Conservation (phyloP, 169 alveolate genomes). For the Amoebophrya sp. region DNA sequence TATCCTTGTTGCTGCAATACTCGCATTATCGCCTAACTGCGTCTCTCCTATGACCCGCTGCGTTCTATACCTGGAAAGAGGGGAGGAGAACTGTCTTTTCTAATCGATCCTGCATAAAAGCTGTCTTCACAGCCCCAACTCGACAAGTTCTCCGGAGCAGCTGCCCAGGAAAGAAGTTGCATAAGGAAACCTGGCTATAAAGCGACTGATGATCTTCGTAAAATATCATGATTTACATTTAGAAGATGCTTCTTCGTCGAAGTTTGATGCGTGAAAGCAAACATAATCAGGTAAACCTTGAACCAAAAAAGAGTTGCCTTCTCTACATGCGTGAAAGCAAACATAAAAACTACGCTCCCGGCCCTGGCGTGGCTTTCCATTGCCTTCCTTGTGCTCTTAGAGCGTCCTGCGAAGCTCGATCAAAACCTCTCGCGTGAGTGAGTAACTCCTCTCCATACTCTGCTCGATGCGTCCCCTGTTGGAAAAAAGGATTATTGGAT, state of each 20-base stretch:
- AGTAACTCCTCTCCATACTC: neutral
- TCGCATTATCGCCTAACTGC: slow-evolving; percentile 1
- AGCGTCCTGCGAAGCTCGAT: neutral
- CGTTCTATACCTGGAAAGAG: neutral
- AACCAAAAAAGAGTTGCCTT: neutral
- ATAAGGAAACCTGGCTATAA: too few relatives aligned
- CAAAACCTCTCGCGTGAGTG: neutral
- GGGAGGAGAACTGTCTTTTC: too few relatives aligned
- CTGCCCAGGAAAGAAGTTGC: too few relatives aligned
- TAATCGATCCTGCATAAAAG: too few relatives aligned
- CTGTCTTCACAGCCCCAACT: too few relatives aligned
- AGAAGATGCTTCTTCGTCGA: neutral
- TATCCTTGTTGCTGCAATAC: neutral
- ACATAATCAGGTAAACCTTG: neutral
- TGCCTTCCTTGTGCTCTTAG: neutral
- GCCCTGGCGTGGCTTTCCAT: neutral
- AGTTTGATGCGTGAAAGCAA: neutral
- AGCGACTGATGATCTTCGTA: too few relatives aligned
- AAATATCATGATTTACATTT: neutral
- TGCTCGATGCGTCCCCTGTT: neutral
- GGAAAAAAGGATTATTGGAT: neutral
- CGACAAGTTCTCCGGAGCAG: too few relatives aligned
- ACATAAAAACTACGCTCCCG: neutral
- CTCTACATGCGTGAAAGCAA: neutral
- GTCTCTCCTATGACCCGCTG: neutral